These are phyloP conservation scores for Blastocystis sp. DNA, from an alignment of 352 stramenopile species.

Conservation along the genomic window DNA sequence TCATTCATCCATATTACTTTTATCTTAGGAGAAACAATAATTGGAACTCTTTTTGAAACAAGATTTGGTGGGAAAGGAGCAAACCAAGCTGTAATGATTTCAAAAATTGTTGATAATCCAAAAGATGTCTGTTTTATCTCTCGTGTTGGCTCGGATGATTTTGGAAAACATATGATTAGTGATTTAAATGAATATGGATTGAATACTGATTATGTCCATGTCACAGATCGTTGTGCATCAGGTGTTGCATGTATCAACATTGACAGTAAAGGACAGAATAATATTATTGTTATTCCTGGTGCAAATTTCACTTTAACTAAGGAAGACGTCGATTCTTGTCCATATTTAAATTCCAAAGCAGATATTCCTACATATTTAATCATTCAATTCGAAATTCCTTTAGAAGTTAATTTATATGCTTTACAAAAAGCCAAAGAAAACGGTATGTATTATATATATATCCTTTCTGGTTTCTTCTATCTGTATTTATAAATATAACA, in stretches of 20 bases:
- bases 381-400: slow-evolving; percentile 51
- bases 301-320: slow-evolving; percentile 47
- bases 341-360: slow-evolving; percentile 29
- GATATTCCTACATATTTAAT: slow-evolving; percentile 44
- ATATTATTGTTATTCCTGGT: slow-evolving; percentile 51
- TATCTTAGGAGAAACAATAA: slow-evolving; percentile 47
- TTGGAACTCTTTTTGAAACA: slow-evolving; percentile 47
- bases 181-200: slow-evolving; percentile 39
- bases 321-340: slow-evolving; percentile 35
- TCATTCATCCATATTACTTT: no score
- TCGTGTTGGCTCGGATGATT: slow-evolving; percentile 47
- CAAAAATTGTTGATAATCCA: slow-evolving; percentile 43
- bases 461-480: no score
- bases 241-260: slow-evolving; percentile 46
- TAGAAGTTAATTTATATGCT: slow-evolving; percentile 45
- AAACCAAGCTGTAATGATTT: slow-evolving; percentile 51
- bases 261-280: slow-evolving; percentile 49
- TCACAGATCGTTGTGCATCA: slow-evolving; percentile 37
- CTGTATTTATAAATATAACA: no score
- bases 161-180: slow-evolving; percentile 44
- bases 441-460: slow-evolving; percentile 32
- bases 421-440: slow-evolving; percentile 44
- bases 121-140: slow-evolving; percentile 48
- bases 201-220: slow-evolving; percentile 7
- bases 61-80: slow-evolving; percentile 49